Base-by-base conservation (phyloP, 1,284 basidiomycete genomes). In the Ustilago hordei region DNA sequence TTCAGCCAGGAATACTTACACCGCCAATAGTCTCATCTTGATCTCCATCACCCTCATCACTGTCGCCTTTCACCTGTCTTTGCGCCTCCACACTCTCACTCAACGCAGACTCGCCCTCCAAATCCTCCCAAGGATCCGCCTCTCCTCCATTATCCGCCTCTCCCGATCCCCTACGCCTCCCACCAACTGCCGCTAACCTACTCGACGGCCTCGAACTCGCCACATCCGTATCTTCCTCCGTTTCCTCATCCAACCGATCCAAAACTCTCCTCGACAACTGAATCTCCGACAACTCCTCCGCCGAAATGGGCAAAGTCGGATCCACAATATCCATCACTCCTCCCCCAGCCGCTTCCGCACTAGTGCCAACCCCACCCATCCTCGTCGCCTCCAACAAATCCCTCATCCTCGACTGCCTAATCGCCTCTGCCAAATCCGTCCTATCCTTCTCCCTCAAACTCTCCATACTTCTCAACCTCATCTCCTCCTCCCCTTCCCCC, bases 201-300 rank as follows among this genome's bases (percentile, higher is more conserved):
- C 64, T 66, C 17, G 50, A 39, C 34, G 64, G 47, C n/a, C 69
- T 32, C 13, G 59, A 57, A 8, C 54, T 53, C 2, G 57, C 74
- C 0, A 80, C 69, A 28, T 83, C 81, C 9, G 81, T 83, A 45
- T 83, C 81, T 39, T 83, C 81, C 55, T 83, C 81, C 12, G 81
- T 83, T 67, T 83, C 81, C 52, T 83, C 81, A 47, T 83, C 81
- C 19, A 83, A 60, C 52, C 81, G 54, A 23, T 79, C 80, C 39
- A 83, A 55, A 17, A 82, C 79, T 23, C 81, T 64, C 34, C 78
- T 69, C 43, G 75, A 69, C 54, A 75, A 41, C 56, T 72, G 60
- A 11, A 78, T 65, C 48, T 77, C 75, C 12, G 58, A 55, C 50
- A 68, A 35, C 59, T 69, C 67, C 31, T 73, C 68, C 15, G 62